Evolutionary conservation across 225 moss, liverwort and hornwort genomes (phyloP).

Genomic region (Ulota crispa): DNA sequence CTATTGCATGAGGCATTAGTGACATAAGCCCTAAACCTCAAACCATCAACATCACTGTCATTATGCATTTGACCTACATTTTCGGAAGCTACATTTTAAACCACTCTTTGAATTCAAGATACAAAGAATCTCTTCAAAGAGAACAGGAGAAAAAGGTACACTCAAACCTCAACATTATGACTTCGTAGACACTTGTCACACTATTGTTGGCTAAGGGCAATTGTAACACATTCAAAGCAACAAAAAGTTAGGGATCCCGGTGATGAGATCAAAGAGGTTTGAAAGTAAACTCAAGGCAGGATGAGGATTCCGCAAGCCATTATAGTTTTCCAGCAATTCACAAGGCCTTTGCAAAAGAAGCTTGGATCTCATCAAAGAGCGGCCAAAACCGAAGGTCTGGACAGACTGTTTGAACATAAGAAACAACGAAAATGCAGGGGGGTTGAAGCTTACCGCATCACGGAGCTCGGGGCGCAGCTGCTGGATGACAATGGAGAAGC

Average conservation of each 20-base stretch:
- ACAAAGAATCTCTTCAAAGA: background rate
- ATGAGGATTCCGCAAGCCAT: background rate
- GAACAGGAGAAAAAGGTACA: background rate
- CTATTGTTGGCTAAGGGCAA: background rate
- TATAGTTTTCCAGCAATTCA: background rate
- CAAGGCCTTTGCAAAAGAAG: background rate
- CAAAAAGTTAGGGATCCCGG: background rate
- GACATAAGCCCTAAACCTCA: constrained; percentile 18
- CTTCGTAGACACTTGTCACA: background rate
- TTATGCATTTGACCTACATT: background rate
- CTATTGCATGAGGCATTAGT: background rate
- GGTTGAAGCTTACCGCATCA: constrained; percentile 58
- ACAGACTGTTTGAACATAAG: too few relatives aligned
- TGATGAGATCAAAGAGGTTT: background rate
- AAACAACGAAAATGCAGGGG: background rate
- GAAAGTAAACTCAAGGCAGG: background rate
- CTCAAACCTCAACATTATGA: background rate
- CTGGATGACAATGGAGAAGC: constrained; percentile 94
- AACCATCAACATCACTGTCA: background rate
- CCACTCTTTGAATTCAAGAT: background rate
- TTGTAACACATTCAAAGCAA: background rate
- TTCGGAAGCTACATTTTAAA: background rate
- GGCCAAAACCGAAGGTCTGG: background rate
- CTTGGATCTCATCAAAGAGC: background rate
- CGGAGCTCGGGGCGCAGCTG: constrained; percentile 91